A percentile compares a stretch with the other conserved stretches of the same genome.
phyloP scores from a whole-genome alignment of 495 filamentous ascomycete genomes.

The Rostrohypoxylon terebratum region DNA sequence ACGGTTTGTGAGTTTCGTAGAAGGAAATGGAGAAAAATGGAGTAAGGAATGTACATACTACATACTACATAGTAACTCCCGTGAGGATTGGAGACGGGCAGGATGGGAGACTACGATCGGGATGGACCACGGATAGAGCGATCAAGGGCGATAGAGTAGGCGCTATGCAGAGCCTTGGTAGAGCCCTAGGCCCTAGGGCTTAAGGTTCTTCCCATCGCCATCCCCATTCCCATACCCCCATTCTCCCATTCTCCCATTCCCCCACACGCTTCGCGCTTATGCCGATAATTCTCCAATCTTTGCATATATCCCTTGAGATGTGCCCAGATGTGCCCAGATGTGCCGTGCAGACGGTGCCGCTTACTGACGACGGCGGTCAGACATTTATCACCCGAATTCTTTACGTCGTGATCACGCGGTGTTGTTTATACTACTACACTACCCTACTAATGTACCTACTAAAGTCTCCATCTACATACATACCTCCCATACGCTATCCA shows the following conservation, averaged over 20 bases:
- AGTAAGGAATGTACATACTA: too few relatives aligned
- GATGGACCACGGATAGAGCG: neutral
- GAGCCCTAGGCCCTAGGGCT: too few relatives aligned
- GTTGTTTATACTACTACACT: neutral
- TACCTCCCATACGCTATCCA: too few relatives aligned
- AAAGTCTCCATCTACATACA: neutral
- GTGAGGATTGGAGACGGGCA: neutral
- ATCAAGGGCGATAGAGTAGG: neutral
- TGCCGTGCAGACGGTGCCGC: slow-evolving; percentile 16
- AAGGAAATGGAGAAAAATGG: neutral
- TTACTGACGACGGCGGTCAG: slow-evolving; percentile 20
- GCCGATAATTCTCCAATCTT: slow-evolving; percentile 30
- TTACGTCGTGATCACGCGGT: slow-evolving; percentile 25
- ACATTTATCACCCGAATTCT: slow-evolving; percentile 9
- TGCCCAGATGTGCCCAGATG: slow-evolving; percentile 1
- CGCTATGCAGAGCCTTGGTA: neutral
- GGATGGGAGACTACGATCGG: neutral
- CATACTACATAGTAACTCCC: too few relatives aligned
- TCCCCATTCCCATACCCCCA: too few relatives aligned
- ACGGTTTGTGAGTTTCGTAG: neutral
- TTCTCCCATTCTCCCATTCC: too few relatives aligned
- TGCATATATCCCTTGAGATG: slow-evolving; percentile 9
- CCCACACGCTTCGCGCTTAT: neutral
- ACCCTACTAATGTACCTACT: neutral
- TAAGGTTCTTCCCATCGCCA: too few relatives aligned